Conservation (phyloP, 805 yeast genomes). For the Torulaspora indica region DNA sequence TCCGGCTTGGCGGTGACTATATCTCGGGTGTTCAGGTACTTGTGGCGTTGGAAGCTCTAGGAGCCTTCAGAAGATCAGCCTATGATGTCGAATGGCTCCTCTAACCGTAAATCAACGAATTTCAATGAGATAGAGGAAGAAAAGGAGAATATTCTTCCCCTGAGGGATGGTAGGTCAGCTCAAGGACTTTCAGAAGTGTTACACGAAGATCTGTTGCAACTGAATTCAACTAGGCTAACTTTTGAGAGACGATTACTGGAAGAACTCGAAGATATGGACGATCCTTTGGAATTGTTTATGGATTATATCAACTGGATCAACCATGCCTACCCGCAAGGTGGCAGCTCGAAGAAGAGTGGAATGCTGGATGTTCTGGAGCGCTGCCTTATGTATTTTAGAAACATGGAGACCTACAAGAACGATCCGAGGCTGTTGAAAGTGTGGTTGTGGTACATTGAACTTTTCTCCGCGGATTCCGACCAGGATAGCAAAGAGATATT, state of each 20-base stretch:
- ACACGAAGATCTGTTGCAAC: constrained; percentile 16
- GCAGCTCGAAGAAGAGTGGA: constrained; percentile 56
- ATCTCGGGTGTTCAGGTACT: neutral
- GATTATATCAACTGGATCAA: constrained; percentile 73
- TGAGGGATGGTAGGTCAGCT: constrained; percentile 66
- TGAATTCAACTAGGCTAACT: constrained; percentile 30
- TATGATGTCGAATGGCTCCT: constrained; percentile 7
- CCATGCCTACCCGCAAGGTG: constrained; percentile 58
- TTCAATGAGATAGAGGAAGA: constrained; percentile 51
- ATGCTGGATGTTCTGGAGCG: constrained; percentile 60
- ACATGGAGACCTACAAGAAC: constrained; percentile 62
- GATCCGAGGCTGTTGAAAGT: constrained; percentile 75
- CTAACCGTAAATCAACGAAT: constrained; percentile 22
- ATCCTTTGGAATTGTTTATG: constrained; percentile 73
- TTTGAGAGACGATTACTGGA: constrained; percentile 48
- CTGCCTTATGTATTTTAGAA: constrained; percentile 65
- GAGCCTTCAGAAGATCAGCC: neutral
- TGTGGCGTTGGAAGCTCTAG: neutral
- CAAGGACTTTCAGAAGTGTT: constrained; percentile 45
- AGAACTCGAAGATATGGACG: constrained; percentile 62
- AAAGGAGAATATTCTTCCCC: constrained; percentile 73
- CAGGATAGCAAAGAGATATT: constrained; percentile 70
- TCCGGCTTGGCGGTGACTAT: too few relatives aligned
- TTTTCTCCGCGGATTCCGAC: constrained; percentile 38
- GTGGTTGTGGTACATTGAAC: constrained; percentile 72